These are phyloP conservation scores for Eucalyptus curtisii DNA, from an alignment of 345 rosid species.

Conservation along the genomic window DNA sequence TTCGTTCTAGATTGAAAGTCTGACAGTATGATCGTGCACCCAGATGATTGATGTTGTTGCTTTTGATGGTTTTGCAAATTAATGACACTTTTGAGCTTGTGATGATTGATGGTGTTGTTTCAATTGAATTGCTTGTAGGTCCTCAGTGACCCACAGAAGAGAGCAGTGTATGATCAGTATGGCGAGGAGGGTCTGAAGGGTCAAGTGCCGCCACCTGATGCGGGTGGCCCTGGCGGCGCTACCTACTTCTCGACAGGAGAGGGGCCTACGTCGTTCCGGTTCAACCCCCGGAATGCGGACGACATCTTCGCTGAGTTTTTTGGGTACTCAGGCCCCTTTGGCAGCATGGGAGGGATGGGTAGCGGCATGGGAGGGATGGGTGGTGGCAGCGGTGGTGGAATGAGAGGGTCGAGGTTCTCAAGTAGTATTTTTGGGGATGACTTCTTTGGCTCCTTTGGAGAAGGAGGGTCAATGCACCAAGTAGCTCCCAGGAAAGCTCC, in stretches of 20 bases:
- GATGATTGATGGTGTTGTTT: neutral
- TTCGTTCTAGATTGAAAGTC: neutral
- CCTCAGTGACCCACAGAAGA: conserved; percentile 69
- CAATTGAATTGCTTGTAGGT: conserved; percentile 25
- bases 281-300: conserved; percentile 58
- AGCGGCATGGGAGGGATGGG: conserved; percentile 21
- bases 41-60: neutral
- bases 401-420: conserved; percentile 29
- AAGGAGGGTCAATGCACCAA: conserved; percentile 7
- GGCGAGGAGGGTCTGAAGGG: conserved; percentile 90
- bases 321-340: conserved; percentile 49
- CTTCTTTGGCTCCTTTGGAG: conserved; percentile 33
- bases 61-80: neutral
- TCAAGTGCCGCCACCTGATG: conserved; percentile 62
- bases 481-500: conserved; percentile 34
- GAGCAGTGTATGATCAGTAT: conserved; percentile 70
- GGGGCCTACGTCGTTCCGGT: conserved; percentile 41
- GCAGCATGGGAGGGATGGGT: conserved; percentile 23
- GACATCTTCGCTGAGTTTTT: conserved; percentile 76
- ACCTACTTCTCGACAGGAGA: conserved; percentile 66
- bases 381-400: conserved; percentile 13
- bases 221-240: conserved; percentile 40
- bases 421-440: conserved; percentile 64
- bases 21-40: neutral
- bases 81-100: neutral